A percentile compares a stretch with the other conserved stretches of the same genome.
These are phyloP conservation scores for Ustilaginoidea virens DNA, from an alignment of 2,329 filamentous ascomycete genomes.

Conservation along the genomic window DNA sequence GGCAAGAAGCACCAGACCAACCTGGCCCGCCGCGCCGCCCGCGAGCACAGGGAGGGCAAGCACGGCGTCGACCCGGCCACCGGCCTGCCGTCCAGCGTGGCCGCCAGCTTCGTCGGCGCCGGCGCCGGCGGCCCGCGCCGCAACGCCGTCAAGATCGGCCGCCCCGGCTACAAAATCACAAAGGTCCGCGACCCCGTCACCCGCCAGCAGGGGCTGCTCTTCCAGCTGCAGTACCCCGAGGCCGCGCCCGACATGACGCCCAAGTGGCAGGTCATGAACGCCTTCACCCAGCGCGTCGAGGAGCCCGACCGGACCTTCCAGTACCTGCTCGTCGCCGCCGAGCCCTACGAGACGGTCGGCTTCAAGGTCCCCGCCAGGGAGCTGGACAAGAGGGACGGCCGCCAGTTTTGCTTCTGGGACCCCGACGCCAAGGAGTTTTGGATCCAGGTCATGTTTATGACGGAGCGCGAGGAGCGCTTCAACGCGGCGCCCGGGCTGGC, in stretches of 20 bases:
- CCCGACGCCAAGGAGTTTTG: slow-evolving; percentile 93
- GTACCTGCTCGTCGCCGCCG: slow-evolving; percentile 86
- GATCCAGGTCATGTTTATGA: slow-evolving; percentile 97
- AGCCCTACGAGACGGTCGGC: slow-evolving; percentile 93
- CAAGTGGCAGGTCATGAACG: slow-evolving; percentile 91
- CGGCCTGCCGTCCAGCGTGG: slow-evolving; percentile 58
- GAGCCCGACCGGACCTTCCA: slow-evolving; percentile 89
- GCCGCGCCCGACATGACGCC: slow-evolving; percentile 62
- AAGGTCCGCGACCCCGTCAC: slow-evolving; percentile 86
- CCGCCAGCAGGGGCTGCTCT: slow-evolving; percentile 78
- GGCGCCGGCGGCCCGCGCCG: too few species aligned
- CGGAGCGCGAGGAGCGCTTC: slow-evolving; percentile 86
- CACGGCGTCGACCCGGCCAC: slow-evolving; percentile 52
- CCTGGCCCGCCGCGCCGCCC: slow-evolving; percentile 84
- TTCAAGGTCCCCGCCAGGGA: slow-evolving; percentile 94
- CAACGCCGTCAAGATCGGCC: slow-evolving; percentile 86
- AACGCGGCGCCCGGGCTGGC: slow-evolving; percentile 48
- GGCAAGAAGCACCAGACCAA: slow-evolving; percentile 99
- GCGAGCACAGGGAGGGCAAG: slow-evolving; percentile 81
- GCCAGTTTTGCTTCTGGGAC: slow-evolving; percentile 92
- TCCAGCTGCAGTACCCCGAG: slow-evolving; percentile 92
- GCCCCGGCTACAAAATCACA: slow-evolving; percentile 94
- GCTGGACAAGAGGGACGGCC: slow-evolving; percentile 75
- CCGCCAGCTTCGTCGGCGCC: slow-evolving; percentile 51
- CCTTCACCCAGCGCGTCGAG: slow-evolving; percentile 90